Base-by-base conservation (phyloP, 495 filamentous ascomycete genomes). In the Lepraria neglecta region DNA sequence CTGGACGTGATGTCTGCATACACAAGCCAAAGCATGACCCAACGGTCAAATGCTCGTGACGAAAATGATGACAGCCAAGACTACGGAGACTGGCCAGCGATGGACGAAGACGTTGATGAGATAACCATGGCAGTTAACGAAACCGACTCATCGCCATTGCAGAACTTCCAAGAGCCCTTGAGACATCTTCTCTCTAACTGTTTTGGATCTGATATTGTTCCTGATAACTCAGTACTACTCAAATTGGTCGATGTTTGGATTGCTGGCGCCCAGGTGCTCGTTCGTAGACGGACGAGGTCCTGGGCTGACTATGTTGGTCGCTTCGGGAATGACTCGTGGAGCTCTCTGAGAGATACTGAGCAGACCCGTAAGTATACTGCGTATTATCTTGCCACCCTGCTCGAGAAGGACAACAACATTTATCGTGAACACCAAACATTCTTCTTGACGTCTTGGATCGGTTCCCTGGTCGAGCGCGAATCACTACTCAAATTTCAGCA, bases 21-120 rank as follows among this genome's bases (percentile, higher is more conserved):
- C 67, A 68, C 21, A 50, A 48, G 6, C 31, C 56, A 62, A 38
- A 51, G 50, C n/a, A 10, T 21, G 6, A 21, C n/a, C 30, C 51
- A 54, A 35, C 9, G n/a, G 12, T 40, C 27, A 12, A 54, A n/a
- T 2, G 24, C 62, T 51, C 65, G 68, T 40, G 6, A 59, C 61
- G 46, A 54, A 0, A 79, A 81, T 56, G 87, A 89, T 54, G 87
- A 90, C 47, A 89, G 86, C 61, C 87, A 89, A 69, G 87, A 90
- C 47, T 89, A 85, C 69, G 87, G 86, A 31, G 87, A 88, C 64
- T 87, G 80, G 77, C 70, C 76, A 45, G 85, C 74, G 42, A 75
- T 86, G 46, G 80, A 80, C 50, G 78, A 80, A 33, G 75, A 77
- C 24, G 35, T 38, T 38, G 77, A 73, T 47, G 35, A 40, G 6